A percentile compares a stretch with the other conserved stretches of the same genome.
phyloP scores from a whole-genome alignment of 1,139 yeast species.

The Yamadazyma pseudoaaseri region DNA sequence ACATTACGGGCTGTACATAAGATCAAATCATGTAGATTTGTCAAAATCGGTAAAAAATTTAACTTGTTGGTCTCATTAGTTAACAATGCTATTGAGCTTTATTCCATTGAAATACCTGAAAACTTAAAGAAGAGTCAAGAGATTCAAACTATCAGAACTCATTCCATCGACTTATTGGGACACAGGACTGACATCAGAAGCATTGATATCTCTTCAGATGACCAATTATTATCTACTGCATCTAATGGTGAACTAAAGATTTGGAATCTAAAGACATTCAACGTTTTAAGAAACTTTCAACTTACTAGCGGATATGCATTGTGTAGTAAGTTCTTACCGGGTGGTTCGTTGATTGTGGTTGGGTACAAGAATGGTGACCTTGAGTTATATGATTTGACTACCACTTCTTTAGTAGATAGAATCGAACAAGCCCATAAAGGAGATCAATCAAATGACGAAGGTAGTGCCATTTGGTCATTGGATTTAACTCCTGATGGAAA shows the following conservation, averaged over 20 bases:
- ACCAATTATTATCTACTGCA: constrained; percentile 80
- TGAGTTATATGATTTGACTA: constrained; percentile 82
- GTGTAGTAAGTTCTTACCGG: constrained; percentile 81
- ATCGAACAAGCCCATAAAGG: constrained; percentile 67
- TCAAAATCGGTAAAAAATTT: constrained; percentile 37
- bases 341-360: constrained; percentile 82
- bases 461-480: constrained; percentile 87
- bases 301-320: constrained; percentile 83
- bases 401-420: constrained; percentile 69
- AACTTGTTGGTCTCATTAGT: constrained; percentile 64
- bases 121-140: constrained; percentile 46
- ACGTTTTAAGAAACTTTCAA: constrained; percentile 75
- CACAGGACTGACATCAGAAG: constrained; percentile 89
- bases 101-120: constrained; percentile 51
- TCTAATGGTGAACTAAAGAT: constrained; percentile 86
- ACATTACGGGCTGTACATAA: constrained; percentile 56
- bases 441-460: constrained; percentile 29
- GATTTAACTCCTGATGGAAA: constrained; percentile 87
- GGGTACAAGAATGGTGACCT: constrained; percentile 89
- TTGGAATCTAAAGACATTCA: constrained; percentile 76
- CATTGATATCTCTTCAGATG: constrained; percentile 82
- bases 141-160: constrained; percentile 36
- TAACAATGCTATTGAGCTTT: constrained; percentile 74
- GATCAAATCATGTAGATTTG: constrained; percentile 59
- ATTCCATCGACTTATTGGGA: constrained; percentile 72